Base-by-base conservation (phyloP, 345 rosid species). In the Murraya koenigii region DNA sequence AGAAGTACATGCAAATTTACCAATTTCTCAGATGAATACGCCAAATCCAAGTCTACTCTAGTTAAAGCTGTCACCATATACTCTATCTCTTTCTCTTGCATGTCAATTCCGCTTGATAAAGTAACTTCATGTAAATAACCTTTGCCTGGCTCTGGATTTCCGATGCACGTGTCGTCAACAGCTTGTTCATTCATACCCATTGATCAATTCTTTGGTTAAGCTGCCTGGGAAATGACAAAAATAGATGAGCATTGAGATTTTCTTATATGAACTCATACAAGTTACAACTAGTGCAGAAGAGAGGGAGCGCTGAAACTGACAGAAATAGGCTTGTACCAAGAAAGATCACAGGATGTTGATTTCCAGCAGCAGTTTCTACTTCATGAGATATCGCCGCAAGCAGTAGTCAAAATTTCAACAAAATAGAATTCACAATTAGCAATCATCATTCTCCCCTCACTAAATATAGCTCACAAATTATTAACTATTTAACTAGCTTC, bases 1-100 rank as follows among this genome's bases (percentile, higher is more conserved):
- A 91, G 83, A 41, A 94, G 90, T 73, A 87, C 86, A 59, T 94
- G 95, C 75, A 96, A 81, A 26, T 88, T 91, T 64, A 87, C 78
- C 74, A 94, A 86, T 66, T 92, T 94, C 85, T 92, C 92, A 52
- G 88, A 61, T 49, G 90, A 84, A 78, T 41, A 80, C 36, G 83
- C 86, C 80, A 92, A 83, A 82, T 88, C 90, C 77, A 87, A 65
- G 70, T 88, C 92, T 33, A 89, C 81, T 73, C 71, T 75, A 26
- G 86, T 80, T 82, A 96, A 55, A 72, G 69, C 77, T 79, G 82
- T 83, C 76, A 84, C 79, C 49, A 77, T 80, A 82, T 49, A 82
- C 70, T 85, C 86, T 63, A 85, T 75, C 74, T 85, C 87, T 63
- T 82, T 75, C 72, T 85, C 88, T 66, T 82, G 83, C 73, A 79